phyloP scores from a whole-genome alignment of 306 rosid genomes.

The Abrus pulchellus region DNA sequence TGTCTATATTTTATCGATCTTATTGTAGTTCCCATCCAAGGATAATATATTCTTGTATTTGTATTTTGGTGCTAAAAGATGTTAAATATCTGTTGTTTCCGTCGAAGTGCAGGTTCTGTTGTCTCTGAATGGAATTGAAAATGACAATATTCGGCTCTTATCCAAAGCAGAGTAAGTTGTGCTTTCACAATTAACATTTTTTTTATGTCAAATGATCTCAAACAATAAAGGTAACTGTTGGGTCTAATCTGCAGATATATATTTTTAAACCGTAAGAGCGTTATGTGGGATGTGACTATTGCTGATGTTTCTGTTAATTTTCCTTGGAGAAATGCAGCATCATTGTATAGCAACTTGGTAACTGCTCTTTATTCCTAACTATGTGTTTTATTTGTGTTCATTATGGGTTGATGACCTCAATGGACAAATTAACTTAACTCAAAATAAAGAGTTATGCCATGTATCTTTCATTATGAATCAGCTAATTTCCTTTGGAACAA shows the following conservation, averaged over 20 bases:
- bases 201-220: background rate
- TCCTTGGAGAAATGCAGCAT: constrained; percentile 68
- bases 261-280: constrained; percentile 64
- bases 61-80: background rate
- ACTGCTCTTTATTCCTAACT: constrained; percentile 40
- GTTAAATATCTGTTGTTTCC: constrained; percentile 28
- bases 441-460: background rate
- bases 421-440: background rate
- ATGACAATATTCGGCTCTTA: constrained; percentile 64
- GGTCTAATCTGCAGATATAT: constrained; percentile 69
- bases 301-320: constrained; percentile 59
- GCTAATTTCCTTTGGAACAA: background rate
- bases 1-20: background rate
- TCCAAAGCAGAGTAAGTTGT: constrained; percentile 85
- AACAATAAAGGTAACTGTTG: constrained; percentile 20
- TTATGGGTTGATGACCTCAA: constrained; percentile 13
- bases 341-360: constrained; percentile 72
- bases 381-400: constrained; percentile 15
- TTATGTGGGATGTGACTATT: constrained; percentile 79
- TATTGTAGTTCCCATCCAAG: background rate
- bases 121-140: constrained; percentile 75
- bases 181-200: constrained; percentile 39
- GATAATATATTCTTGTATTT: constrained; percentile 12
- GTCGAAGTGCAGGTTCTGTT: constrained; percentile 69
- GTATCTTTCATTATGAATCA: constrained; percentile 26